phyloP scores from a whole-genome alignment of 2,329 filamentous ascomycete genomes.

The Neurospora crassa region DNA sequence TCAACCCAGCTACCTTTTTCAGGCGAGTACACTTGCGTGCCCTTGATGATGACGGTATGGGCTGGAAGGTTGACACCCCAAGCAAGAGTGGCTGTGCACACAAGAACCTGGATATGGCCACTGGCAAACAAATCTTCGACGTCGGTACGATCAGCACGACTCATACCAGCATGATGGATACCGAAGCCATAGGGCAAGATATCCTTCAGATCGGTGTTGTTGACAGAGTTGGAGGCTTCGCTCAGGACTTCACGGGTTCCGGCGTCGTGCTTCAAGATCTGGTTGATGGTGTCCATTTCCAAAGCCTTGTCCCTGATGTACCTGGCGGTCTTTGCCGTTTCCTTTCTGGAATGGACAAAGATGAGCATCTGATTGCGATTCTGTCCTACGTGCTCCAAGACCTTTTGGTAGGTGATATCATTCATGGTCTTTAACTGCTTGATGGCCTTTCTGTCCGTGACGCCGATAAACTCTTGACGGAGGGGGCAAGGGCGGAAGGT shows the following conservation, averaged over 20 bases:
- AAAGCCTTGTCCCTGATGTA: slow-evolving; percentile 94
- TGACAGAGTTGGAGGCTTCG: slow-evolving; percentile 73
- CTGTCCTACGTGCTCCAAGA: slow-evolving; percentile 88
- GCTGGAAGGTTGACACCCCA: slow-evolving; percentile 99
- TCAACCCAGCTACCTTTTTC: slow-evolving; percentile 99
- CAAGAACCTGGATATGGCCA: slow-evolving; percentile 86
- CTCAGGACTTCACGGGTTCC: slow-evolving; percentile 81
- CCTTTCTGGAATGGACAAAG: slow-evolving; percentile 96
- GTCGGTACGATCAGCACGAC: slow-evolving; percentile 82
- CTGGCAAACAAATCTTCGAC: slow-evolving; percentile 92
- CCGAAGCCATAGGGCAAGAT: slow-evolving; percentile 92
- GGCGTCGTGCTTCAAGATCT: slow-evolving; percentile 87
- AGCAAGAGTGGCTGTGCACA: slow-evolving; percentile 94
- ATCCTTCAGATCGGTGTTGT: slow-evolving; percentile 85
- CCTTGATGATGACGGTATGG: slow-evolving; percentile 98
- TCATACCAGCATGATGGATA: slow-evolving; percentile 98
- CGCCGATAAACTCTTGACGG: slow-evolving; percentile 93
- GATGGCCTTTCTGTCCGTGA: slow-evolving; percentile 96
- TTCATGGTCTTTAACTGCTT: slow-evolving; percentile 99
- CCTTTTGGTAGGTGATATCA: slow-evolving; percentile 95
- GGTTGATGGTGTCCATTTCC: slow-evolving; percentile 94
- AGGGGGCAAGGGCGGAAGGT: slow-evolving; percentile 89
- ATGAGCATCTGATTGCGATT: slow-evolving; percentile 97
- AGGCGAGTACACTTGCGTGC: slow-evolving; percentile 93
- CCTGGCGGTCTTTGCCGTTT: slow-evolving; percentile 93